These are phyloP conservation scores for Stereocaulon alpinum DNA, from an alignment of 495 filamentous ascomycete genomes.

Conservation along the genomic window DNA sequence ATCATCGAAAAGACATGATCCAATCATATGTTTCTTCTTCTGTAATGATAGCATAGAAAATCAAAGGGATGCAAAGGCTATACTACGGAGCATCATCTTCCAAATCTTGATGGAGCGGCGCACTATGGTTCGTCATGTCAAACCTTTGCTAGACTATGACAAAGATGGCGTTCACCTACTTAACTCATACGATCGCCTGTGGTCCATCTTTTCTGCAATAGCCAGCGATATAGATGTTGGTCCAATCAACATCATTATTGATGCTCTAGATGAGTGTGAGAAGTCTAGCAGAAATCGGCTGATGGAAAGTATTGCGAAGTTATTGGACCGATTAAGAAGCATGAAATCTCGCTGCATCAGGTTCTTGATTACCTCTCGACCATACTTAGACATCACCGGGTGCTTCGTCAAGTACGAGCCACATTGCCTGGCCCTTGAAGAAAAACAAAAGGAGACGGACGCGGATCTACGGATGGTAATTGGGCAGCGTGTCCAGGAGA, in stretches of 20 bases:
- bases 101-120: slow-evolving; percentile 2
- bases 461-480: slow-evolving; percentile 2
- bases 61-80: slow-evolving; percentile 3
- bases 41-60: slow-evolving; percentile 1
- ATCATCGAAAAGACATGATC: not conserved
- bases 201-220: slow-evolving; percentile 5
- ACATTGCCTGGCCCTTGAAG: slow-evolving; percentile 1
- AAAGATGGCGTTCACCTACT: not conserved
- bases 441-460: slow-evolving; percentile 1
- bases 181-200: slow-evolving; percentile 1
- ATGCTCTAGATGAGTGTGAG: slow-evolving; percentile 9
- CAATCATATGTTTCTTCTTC: slow-evolving; percentile 5
- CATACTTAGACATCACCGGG: not conserved
- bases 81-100: slow-evolving; percentile 8
- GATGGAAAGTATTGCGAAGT: not conserved
- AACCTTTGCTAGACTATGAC: not conserved
- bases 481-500: not conserved
- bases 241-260: slow-evolving; percentile 3
- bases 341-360: not conserved
- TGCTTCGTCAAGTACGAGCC: not conserved
- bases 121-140: not conserved
- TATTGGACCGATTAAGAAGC: not conserved
- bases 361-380: slow-evolving; percentile 1
- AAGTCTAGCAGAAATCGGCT: not conserved
- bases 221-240: not conserved